Conservation (phyloP, 495 filamentous ascomycete genomes). For the Talaromyces thailandensis region DNA sequence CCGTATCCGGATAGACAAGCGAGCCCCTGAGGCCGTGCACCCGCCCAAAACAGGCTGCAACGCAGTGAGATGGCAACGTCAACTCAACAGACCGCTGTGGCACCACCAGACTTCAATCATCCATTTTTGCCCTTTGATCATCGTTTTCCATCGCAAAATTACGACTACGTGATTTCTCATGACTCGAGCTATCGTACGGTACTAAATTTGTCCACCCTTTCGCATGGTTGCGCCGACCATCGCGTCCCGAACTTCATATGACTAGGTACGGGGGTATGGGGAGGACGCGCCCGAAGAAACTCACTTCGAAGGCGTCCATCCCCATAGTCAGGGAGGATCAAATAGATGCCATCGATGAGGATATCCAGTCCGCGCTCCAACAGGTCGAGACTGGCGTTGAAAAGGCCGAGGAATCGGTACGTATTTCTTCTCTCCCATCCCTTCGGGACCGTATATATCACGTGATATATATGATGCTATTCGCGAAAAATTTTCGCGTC, state of each 20-base stretch:
- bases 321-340: constrained; percentile 81
- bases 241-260: constrained; percentile 53
- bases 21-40: constrained; percentile 43
- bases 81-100: constrained; percentile 47
- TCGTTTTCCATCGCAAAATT: constrained; percentile 46
- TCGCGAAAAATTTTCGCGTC: constrained; percentile 16
- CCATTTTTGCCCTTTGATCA: constrained; percentile 43
- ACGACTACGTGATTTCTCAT: constrained; percentile 46
- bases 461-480: constrained; percentile 33
- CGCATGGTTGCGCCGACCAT: constrained; percentile 36
- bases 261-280: constrained; percentile 52
- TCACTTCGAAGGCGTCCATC: constrained; percentile 78
- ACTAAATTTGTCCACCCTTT: constrained; percentile 31
- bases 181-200: constrained; percentile 34
- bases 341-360: constrained; percentile 68
- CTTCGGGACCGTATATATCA: constrained; percentile 22
- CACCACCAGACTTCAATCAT: constrained; percentile 39
- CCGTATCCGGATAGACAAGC: constrained; percentile 32
- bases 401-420: constrained; percentile 91
- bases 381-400: constrained; percentile 94
- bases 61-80: constrained; percentile 50
- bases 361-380: constrained; percentile 55
- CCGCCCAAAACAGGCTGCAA: constrained; percentile 35
- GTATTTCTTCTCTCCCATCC: constrained; percentile 38
- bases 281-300: constrained; percentile 74